Conservation (phyloP, 2,329 filamentous ascomycete species). For the Corinectria fuckeliana region DNA sequence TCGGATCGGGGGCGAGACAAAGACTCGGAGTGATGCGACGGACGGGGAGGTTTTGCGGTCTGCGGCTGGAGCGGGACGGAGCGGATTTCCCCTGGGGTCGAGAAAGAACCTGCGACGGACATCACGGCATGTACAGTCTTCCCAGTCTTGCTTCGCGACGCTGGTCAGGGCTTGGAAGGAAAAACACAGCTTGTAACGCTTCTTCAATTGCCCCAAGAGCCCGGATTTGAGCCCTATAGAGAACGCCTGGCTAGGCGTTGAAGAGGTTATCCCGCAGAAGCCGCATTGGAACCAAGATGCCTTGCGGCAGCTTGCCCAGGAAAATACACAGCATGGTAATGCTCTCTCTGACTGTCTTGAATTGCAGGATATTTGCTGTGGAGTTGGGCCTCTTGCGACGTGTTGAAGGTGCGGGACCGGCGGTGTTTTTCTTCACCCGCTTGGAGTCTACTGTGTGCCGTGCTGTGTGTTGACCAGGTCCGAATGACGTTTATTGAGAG, state of each 20-base stretch:
- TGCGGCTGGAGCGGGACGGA: slow-evolving; percentile 32
- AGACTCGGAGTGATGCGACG: slow-evolving; percentile 23
- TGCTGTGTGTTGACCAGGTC: too few species aligned
- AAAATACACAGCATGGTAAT: too few species aligned
- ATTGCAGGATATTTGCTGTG: too few species aligned
- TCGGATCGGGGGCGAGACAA: slow-evolving; percentile 17
- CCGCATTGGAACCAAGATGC: background rate
- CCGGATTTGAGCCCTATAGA: background rate
- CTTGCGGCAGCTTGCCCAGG: background rate
- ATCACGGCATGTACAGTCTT: too few species aligned
- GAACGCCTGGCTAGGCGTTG: background rate
- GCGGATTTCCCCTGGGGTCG: slow-evolving; percentile 34
- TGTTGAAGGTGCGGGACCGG: too few species aligned
- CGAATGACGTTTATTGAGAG: too few species aligned
- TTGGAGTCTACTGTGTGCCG: too few species aligned
- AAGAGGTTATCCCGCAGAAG: background rate
- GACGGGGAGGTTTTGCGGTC: slow-evolving; percentile 17
- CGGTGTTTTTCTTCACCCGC: too few species aligned
- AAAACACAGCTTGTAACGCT: background rate
- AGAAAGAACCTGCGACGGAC: slow-evolving; percentile 39
- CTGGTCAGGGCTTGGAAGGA: slow-evolving; percentile 3
- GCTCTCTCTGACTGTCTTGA: too few species aligned
- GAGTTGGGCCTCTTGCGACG: too few species aligned
- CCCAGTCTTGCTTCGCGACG: too few species aligned
- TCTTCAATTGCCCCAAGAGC: background rate